Conservation (phyloP, 768 basidiomycete genomes). For the Dictyophora rubrovolvata region DNA sequence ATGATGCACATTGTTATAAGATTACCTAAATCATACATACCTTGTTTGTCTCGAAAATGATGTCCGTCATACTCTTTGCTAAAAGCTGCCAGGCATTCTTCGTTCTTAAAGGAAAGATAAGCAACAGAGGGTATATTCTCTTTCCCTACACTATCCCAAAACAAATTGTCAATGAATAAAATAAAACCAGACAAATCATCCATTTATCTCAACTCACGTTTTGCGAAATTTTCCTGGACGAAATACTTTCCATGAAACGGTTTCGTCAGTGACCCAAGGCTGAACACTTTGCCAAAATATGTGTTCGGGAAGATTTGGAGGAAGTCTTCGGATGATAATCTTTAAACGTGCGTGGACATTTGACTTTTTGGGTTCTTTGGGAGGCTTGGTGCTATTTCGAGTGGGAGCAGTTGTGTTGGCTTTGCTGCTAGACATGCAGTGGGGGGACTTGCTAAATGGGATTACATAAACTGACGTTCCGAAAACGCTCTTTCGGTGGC, state of each 20-base stretch:
- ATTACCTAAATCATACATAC: constrained; percentile 30
- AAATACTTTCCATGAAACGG: constrained; percentile 55
- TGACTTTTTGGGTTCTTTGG: constrained; percentile 4
- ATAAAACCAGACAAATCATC: not conserved
- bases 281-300: constrained; percentile 91
- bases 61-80: constrained; percentile 86
- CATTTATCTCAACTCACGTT: constrained; percentile 34
- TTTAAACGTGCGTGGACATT: constrained; percentile 37
- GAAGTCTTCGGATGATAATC: constrained; percentile 77
- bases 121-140: constrained; percentile 83
- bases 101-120: constrained; percentile 80
- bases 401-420: not conserved
- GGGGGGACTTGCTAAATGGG: not conserved
- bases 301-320: constrained; percentile 84
- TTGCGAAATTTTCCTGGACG: constrained; percentile 60
- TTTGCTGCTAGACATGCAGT: not conserved
- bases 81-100: constrained; percentile 62
- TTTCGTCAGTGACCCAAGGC: constrained; percentile 72
- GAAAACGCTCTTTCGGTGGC: too few relatives aligned
- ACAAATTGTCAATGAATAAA: not conserved
- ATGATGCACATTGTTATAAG: not conserved
- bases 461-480: too few relatives aligned
- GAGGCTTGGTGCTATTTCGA: not conserved
- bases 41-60: constrained; percentile 82
- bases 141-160: constrained; percentile 52